Percentiles rank a stretch among this genome's conserved stretches.
phyloP scores from a whole-genome alignment of 208 protist genomes.

The Trypanosoma lewisi region DNA sequence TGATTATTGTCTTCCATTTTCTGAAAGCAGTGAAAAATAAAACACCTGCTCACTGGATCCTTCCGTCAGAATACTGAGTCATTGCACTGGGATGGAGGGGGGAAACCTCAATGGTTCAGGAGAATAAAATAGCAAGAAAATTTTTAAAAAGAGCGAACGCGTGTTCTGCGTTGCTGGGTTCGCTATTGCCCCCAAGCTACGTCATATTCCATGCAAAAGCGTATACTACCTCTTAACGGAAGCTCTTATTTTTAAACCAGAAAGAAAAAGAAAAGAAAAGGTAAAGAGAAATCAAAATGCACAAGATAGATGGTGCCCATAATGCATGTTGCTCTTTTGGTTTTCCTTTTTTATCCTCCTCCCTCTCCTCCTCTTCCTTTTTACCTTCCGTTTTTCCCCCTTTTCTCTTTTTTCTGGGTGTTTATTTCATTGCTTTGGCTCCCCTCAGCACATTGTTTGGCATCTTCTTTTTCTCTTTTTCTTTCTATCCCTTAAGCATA shows the following conservation, averaged over 20 bases:
- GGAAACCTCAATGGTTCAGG: neutral
- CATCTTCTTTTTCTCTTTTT: neutral
- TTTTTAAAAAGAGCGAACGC: no score
- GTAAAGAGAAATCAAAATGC: neutral
- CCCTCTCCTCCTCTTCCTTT: neutral
- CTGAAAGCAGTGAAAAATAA: neutral
- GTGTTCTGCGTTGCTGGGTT: neutral
- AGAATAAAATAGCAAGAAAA: constrained; percentile 1
- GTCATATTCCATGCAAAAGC: neutral
- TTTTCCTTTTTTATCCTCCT: neutral
- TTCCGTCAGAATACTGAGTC: neutral
- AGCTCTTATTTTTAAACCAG: constrained; percentile 1
- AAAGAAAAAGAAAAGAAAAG: constrained; percentile 10
- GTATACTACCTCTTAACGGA: neutral
- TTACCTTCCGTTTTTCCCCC: neutral
- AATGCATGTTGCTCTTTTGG: neutral
- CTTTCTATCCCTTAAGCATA: neutral
- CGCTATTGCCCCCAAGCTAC: neutral
- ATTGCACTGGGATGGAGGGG: neutral
- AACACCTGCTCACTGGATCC: constrained; percentile 4
- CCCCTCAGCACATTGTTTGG: no score
- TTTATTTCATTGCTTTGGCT: no score
- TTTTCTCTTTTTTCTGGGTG: neutral
- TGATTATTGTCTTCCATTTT: no score
- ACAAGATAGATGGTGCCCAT: neutral